phyloP scores from a whole-genome alignment of 2,329 filamentous ascomycete species.

The Scedosporium minutisporum region DNA sequence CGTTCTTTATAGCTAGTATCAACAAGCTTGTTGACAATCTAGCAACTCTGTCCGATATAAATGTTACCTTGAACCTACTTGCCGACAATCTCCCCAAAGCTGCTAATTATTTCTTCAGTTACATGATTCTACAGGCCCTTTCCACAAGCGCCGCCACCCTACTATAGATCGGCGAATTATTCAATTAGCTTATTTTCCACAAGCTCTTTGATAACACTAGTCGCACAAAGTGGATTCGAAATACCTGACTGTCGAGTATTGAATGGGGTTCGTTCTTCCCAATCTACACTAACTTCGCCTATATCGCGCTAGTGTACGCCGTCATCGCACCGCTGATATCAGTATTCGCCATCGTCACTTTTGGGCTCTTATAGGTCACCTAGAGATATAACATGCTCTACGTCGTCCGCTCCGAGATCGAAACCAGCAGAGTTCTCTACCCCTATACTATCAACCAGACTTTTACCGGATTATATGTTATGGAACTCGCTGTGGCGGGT shows the following conservation, averaged over 20 bases:
- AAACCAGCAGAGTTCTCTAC: slow-evolving; percentile 88
- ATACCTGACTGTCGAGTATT: slow-evolving; percentile 67
- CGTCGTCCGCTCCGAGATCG: slow-evolving; percentile 77
- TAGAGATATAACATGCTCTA: slow-evolving; percentile 97
- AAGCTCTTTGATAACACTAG: slow-evolving; percentile 75
- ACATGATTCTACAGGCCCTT: slow-evolving; percentile 91
- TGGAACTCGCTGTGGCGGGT: slow-evolving; percentile 84
- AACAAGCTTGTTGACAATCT: slow-evolving; percentile 49
- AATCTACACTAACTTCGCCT: slow-evolving; percentile 91
- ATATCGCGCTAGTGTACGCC: slow-evolving; percentile 81
- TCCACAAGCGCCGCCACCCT: slow-evolving; percentile 84
- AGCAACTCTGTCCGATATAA: slow-evolving; percentile 39
- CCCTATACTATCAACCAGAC: slow-evolving; percentile 90
- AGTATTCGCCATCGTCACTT: slow-evolving; percentile 88
- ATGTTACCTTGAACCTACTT: slow-evolving; percentile 59
- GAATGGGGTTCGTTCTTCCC: slow-evolving; percentile 93
- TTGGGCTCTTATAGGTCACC: slow-evolving; percentile 83
- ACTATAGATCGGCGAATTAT: slow-evolving; percentile 68
- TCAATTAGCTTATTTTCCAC: slow-evolving; percentile 73
- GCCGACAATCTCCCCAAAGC: slow-evolving; percentile 74
- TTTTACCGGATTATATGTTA: slow-evolving; percentile 88
- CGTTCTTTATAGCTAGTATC: slow-evolving; percentile 57
- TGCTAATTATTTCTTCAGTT: slow-evolving; percentile 96
- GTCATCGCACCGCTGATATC: slow-evolving; percentile 85
- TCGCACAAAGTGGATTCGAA: slow-evolving; percentile 73